Evolutionary conservation across 2,329 filamentous ascomycete species (phyloP).

Genomic region (Chaetomium sp.): DNA sequence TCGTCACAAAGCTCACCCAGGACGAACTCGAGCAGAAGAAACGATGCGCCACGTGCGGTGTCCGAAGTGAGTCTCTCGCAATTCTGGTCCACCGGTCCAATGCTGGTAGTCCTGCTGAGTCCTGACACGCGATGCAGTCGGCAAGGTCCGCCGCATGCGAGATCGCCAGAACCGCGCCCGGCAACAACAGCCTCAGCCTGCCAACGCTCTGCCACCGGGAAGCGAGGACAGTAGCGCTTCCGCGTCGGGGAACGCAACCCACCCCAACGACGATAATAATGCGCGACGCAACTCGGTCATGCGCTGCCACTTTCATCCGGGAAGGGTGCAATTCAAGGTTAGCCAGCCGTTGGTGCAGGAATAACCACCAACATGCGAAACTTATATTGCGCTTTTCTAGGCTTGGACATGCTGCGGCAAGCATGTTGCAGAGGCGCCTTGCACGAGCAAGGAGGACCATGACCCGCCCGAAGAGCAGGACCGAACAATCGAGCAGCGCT

Average conservation of each 20-base stretch:
- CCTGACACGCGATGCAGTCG: not conserved
- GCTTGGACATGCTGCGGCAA: constrained; percentile 12
- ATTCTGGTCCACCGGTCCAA: not conserved
- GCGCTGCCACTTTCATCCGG: not conserved
- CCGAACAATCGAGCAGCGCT: not conserved
- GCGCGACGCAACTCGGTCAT: not conserved
- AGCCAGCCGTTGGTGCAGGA: not conserved
- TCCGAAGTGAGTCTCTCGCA: not conserved
- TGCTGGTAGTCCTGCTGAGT: not conserved
- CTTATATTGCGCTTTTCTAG: not conserved
- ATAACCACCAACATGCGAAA: not conserved
- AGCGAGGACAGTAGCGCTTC: not conserved
- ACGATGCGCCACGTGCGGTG: not conserved
- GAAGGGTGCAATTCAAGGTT: not conserved
- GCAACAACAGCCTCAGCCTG: not conserved
- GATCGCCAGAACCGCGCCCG: not conserved
- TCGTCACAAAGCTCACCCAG: not conserved
- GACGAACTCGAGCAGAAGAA: not conserved
- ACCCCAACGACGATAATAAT: not conserved
- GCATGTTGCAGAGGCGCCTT: not conserved
- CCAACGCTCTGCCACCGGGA: not conserved
- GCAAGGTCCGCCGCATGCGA: not conserved
- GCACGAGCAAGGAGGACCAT: constrained; percentile 1
- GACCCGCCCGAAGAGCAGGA: not conserved
- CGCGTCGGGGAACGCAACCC: not conserved